Percentiles rank a stretch among this genome's conserved stretches.
These are phyloP conservation scores for Aquanectria penicillioides DNA, from an alignment of 2,329 filamentous ascomycete genomes.

Conservation along the genomic window DNA sequence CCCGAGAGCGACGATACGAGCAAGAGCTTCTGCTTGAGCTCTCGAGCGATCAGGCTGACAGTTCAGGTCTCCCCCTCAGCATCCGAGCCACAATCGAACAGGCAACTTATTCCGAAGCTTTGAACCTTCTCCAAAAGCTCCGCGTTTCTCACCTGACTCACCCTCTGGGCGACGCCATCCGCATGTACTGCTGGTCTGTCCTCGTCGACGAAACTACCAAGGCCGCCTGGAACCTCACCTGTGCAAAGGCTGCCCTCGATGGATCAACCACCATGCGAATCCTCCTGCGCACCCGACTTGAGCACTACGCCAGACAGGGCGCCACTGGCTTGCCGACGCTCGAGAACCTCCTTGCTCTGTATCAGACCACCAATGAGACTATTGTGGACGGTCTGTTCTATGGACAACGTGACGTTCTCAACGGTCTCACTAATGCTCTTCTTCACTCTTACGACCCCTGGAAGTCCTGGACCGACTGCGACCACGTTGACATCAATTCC, in stretches of 20 bases:
- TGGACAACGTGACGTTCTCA: constrained; percentile 17
- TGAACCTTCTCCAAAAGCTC: constrained; percentile 22
- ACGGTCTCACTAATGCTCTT: not conserved
- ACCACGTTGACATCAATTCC: constrained; percentile 27
- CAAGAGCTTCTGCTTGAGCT: constrained; percentile 17
- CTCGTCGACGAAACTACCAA: constrained; percentile 24
- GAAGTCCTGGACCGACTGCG: constrained; percentile 9
- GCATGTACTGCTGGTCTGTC: constrained; percentile 14
- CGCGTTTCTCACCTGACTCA: not conserved
- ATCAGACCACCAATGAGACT: not conserved
- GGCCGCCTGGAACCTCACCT: constrained; percentile 18
- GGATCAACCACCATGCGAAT: constrained; percentile 9
- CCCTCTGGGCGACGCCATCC: constrained; percentile 10
- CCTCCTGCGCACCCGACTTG: constrained; percentile 11
- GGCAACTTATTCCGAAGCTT: constrained; percentile 25
- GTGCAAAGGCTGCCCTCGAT: constrained; percentile 11
- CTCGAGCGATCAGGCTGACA: not conserved
- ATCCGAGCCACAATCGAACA: constrained; percentile 20
- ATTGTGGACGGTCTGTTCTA: constrained; percentile 20
- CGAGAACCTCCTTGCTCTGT: constrained; percentile 19
- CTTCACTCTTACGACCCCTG: constrained; percentile 12
- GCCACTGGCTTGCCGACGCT: constrained; percentile 15
- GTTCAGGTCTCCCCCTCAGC: constrained; percentile 10
- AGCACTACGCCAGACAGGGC: constrained; percentile 12
- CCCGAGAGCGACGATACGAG: constrained; percentile 20